Percentiles rank a stretch among this genome's conserved stretches.
phyloP scores from a whole-genome alignment of 2,329 filamentous ascomycete genomes.

The Pseudonectria buxi region DNA sequence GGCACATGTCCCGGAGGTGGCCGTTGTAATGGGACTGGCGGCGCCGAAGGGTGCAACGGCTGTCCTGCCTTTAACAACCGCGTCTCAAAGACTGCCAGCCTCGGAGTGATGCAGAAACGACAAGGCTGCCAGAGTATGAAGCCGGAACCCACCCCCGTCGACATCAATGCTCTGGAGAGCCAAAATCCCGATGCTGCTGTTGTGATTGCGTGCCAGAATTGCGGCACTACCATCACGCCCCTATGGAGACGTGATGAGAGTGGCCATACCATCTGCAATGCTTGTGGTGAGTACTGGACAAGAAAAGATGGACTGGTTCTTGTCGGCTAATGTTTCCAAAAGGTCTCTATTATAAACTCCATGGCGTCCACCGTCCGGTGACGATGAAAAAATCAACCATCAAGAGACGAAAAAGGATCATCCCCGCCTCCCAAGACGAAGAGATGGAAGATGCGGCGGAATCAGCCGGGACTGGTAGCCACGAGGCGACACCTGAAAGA shows the following conservation, averaged over 20 bases:
- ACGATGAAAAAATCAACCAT: constrained; percentile 99
- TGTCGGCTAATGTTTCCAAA: constrained; percentile 8
- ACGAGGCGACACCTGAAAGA: constrained; percentile 37
- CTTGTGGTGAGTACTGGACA: constrained; percentile 67
- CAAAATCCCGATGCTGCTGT: constrained; percentile 28
- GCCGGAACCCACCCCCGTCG: constrained; percentile 24
- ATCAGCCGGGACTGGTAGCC: constrained; percentile 32
- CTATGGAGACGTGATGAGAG: constrained; percentile 91
- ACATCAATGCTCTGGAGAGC: constrained; percentile 28
- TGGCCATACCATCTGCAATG: constrained; percentile 97
- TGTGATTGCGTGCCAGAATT: constrained; percentile 93
- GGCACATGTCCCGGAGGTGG: constrained; percentile 96
- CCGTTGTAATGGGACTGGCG: constrained; percentile 91
- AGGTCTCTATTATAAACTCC: constrained; percentile 95
- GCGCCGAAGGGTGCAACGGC: constrained; percentile 88
- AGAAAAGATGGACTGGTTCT: neutral
- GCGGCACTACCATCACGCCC: constrained; percentile 91
- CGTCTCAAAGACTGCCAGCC: constrained; percentile 77
- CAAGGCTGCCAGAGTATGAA: constrained; percentile 26
- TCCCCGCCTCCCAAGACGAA: constrained; percentile 61
- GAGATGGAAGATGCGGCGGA: constrained; percentile 44
- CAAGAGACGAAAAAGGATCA: constrained; percentile 89
- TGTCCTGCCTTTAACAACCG: constrained; percentile 98
- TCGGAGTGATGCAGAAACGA: constrained; percentile 49
- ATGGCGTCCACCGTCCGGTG: constrained; percentile 84